Evolutionary conservation across 2,329 filamentous ascomycete genomes (phyloP).

Genomic region (Celoporthe dispersa): DNA sequence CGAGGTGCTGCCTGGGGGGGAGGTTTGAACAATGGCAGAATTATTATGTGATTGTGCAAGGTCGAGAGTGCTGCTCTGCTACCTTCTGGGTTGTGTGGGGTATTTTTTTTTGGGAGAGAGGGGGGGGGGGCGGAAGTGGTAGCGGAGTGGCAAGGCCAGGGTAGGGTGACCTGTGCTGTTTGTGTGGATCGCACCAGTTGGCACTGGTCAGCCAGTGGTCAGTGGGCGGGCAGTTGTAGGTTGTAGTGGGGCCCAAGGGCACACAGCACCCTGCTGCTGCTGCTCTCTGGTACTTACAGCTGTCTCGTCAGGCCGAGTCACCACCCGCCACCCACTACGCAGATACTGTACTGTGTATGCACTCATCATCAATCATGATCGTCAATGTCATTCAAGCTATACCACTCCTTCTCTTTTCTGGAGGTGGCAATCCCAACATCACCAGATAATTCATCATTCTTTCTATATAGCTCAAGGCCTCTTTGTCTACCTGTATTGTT

Average conservation of each 20-base stretch:
- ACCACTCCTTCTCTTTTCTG: too few species aligned
- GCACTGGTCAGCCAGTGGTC: not conserved
- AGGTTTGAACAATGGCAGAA: conserved; percentile 4
- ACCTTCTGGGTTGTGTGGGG: conserved; percentile 20
- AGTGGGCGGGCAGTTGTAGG: too few species aligned
- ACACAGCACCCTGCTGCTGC: not conserved
- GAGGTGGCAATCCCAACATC: too few species aligned
- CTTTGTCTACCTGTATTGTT: not conserved
- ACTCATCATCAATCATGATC: too few species aligned
- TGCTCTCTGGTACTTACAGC: not conserved
- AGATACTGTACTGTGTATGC: too few species aligned
- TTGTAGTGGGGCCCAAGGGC: not conserved
- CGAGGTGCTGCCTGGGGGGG: not conserved
- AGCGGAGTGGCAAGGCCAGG: conserved; percentile 11
- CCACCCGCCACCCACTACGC: not conserved
- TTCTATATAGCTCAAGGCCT: not conserved
- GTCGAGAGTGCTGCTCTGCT: conserved; percentile 7
- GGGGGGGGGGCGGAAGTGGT: too few species aligned
- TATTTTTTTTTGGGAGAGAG: conserved; percentile 26
- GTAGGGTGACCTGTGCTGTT: not conserved
- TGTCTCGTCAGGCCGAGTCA: not conserved
- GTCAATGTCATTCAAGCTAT: too few species aligned
- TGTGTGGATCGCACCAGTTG: not conserved
- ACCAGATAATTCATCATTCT: not conserved
- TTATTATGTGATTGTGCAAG: conserved; percentile 12